phyloP scores from a whole-genome alignment of 139 green algal genomes.

The Chloropicon primus region DNA sequence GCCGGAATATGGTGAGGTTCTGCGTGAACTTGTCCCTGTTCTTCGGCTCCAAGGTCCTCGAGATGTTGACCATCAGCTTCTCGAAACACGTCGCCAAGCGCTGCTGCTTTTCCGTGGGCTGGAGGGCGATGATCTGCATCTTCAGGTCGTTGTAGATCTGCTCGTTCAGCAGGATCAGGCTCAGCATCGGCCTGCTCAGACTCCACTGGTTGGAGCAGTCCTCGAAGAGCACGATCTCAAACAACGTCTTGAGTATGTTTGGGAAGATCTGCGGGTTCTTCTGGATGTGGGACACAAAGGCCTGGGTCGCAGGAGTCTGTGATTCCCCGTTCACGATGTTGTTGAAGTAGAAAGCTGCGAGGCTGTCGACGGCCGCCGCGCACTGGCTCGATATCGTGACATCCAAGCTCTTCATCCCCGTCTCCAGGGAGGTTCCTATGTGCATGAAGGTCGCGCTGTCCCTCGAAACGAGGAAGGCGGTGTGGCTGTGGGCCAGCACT shows the following conservation, averaged over 20 bases:
- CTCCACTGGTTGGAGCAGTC: constrained; percentile 96
- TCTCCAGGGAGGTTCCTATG: constrained; percentile 66
- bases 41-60: constrained; percentile 75
- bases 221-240: constrained; percentile 96
- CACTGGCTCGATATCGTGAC: constrained; percentile 58
- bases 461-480: constrained; percentile 28
- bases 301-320: constrained; percentile 7
- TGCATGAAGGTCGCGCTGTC: constrained; percentile 73
- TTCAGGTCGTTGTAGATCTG: constrained; percentile 33
- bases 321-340: constrained; percentile 19
- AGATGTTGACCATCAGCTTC: constrained; percentile 84
- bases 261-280: constrained; percentile 11
- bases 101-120: constrained; percentile 29
- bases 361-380: constrained; percentile 78
- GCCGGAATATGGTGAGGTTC: constrained; percentile 82
- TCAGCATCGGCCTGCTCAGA: constrained; percentile 85
- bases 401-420: constrained; percentile 71
- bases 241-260: constrained; percentile 63
- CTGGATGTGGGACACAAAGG: constrained; percentile 14
- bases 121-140: constrained; percentile 3
- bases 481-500: constrained; percentile 35
- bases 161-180: constrained; percentile 89
- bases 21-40: constrained; percentile 98
- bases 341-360: constrained; percentile 75
- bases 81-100: constrained; percentile 65